Conservation (phyloP, 164 flowering plant genomes). For the Akebia trifoliata region DNA sequence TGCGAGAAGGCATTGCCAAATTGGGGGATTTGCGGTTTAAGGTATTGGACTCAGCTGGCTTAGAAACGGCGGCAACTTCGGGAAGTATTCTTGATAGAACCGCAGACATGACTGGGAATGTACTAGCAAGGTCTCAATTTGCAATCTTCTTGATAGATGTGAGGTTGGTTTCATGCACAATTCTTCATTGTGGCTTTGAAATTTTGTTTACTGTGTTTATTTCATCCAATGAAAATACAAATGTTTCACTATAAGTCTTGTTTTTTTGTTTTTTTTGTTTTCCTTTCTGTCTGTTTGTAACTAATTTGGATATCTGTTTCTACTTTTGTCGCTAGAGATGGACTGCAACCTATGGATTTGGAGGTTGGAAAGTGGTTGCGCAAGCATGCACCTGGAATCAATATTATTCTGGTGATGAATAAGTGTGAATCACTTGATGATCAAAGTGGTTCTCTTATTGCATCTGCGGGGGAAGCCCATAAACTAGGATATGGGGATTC, state of each 20-base stretch:
- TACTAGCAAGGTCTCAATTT: constrained; percentile 62
- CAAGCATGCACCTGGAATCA: constrained; percentile 65
- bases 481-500: constrained; percentile 89
- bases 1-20: constrained; percentile 91
- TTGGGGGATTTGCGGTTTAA: constrained; percentile 80
- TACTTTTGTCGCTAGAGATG: constrained; percentile 44
- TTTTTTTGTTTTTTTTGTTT: neutral
- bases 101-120: constrained; percentile 73
- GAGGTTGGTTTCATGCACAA: constrained; percentile 46
- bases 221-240: neutral
- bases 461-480: constrained; percentile 68
- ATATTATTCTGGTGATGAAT: constrained; percentile 67
- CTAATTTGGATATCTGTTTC: neutral
- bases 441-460: constrained; percentile 45
- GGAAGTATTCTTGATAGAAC: constrained; percentile 88
- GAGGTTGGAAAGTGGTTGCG: constrained; percentile 97
- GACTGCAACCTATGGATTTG: constrained; percentile 79
- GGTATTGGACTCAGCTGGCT: constrained; percentile 93
- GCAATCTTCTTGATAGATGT: constrained; percentile 78
- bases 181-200: neutral
- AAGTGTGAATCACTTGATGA: constrained; percentile 84
- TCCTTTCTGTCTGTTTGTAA: neutral
- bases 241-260: neutral
- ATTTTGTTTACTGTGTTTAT: neutral
- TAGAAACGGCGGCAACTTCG: constrained; percentile 80